Conservation (phyloP, 2,329 filamentous ascomycete genomes). For the Penicillium sp. region DNA sequence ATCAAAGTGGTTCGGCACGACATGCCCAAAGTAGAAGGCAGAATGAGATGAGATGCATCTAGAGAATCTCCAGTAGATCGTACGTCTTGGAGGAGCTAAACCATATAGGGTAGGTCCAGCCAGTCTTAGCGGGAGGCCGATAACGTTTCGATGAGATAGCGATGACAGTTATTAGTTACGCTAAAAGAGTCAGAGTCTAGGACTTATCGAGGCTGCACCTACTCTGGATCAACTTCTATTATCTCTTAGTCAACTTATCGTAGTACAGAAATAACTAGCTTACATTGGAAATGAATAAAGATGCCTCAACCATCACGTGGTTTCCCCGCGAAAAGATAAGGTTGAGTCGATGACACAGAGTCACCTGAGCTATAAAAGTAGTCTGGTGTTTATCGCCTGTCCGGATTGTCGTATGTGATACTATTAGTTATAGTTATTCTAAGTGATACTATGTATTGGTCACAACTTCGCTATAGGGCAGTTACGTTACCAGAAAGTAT, state of each 20-base stretch:
- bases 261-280: neutral
- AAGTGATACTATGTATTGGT: conserved; percentile 11
- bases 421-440: neutral
- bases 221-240: neutral
- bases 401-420: neutral
- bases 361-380: conserved; percentile 11
- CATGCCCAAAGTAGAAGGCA: conserved; percentile 15
- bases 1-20: conserved; percentile 13
- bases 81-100: conserved; percentile 5
- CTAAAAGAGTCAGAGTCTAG: neutral
- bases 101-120: conserved; percentile 21
- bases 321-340: conserved; percentile 14
- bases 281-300: neutral
- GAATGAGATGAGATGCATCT: neutral
- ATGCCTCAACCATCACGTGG: conserved; percentile 4
- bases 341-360: conserved; percentile 11
- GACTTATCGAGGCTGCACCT: neutral
- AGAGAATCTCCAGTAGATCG: conserved; percentile 11
- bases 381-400: neutral
- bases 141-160: neutral
- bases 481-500: conserved; percentile 19
- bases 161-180: neutral
- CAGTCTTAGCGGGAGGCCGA: neutral
- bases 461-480: conserved; percentile 1
- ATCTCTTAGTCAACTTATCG: neutral